phyloP scores from a whole-genome alignment of 192 early-diverging fungal species.

The Diversispora epigaea region DNA sequence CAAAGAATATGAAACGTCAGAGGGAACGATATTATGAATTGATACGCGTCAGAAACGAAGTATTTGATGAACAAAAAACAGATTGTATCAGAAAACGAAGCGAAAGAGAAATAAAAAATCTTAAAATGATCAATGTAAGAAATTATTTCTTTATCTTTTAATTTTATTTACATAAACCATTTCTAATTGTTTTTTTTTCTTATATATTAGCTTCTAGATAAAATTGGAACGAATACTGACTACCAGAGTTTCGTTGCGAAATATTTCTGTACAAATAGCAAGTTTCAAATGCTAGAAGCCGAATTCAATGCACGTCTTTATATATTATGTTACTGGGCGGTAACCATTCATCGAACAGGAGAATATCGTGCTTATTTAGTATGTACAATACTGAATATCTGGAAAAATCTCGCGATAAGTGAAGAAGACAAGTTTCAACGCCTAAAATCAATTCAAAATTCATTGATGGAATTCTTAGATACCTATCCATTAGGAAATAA shows the following conservation, averaged over 20 bases:
- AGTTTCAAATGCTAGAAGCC: conserved; percentile 6
- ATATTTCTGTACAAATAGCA: conserved; percentile 34
- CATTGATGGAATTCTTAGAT: conserved; percentile 53
- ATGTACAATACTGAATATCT: conserved; percentile 43
- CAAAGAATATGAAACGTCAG: conserved; percentile 1
- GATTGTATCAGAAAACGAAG: not conserved
- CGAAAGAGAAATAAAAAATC: not conserved
- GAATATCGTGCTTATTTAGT: conserved; percentile 51
- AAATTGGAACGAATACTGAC: conserved; percentile 29
- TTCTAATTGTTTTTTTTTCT: not conserved
- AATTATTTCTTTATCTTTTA: not conserved
- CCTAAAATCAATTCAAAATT: conserved; percentile 43
- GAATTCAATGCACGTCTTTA: conserved; percentile 33
- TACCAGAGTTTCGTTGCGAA: conserved; percentile 31
- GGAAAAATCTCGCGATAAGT: conserved; percentile 34
- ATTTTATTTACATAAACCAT: not conserved
- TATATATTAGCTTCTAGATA: conserved; percentile 39
- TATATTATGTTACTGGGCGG: conserved; percentile 56
- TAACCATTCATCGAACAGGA: conserved; percentile 44
- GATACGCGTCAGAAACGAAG: conserved; percentile 1
- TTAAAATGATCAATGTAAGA: conserved; percentile 12
- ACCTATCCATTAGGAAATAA: conserved; percentile 32
- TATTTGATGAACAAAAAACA: conserved; percentile 14
- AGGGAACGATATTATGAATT: not conserved
- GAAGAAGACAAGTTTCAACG: conserved; percentile 28